These are phyloP conservation scores for Penicillium nordicum DNA, from an alignment of 2,329 filamentous ascomycete species.

Conservation along the genomic window DNA sequence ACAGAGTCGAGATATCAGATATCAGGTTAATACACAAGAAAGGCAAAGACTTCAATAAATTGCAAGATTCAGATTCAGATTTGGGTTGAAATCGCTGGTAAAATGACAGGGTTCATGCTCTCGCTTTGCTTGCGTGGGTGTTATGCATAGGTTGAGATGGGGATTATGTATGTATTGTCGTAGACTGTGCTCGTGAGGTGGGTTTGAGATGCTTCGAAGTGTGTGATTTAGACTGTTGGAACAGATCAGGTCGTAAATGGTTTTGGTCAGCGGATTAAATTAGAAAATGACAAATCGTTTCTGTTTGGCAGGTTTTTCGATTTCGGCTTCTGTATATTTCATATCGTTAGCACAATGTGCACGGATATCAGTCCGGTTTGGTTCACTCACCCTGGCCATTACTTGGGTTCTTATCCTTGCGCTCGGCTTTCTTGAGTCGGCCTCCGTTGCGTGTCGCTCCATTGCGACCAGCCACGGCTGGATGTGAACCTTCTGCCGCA, in stretches of 20 bases:
- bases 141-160: not conserved
- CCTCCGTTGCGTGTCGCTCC: constrained; percentile 6
- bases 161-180: constrained; percentile 6
- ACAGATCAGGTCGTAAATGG: not conserved
- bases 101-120: not conserved
- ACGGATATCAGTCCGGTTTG: not conserved
- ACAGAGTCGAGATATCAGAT: not conserved
- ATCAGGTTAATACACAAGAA: not conserved
- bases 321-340: not conserved
- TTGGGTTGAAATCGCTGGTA: not conserved
- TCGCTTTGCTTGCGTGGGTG: not conserved
- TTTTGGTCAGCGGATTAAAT: not conserved
- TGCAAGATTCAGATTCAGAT: not conserved
- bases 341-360: not conserved
- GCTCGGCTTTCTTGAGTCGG: constrained; percentile 9
- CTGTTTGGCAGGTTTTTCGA: constrained; percentile 19
- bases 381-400: constrained; percentile 11
- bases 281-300: constrained; percentile 27
- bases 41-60: not conserved
- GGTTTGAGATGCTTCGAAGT: not conserved
- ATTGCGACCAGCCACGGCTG: constrained; percentile 21
- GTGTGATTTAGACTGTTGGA: not conserved
- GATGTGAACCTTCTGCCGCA: constrained; percentile 61
- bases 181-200: not conserved
- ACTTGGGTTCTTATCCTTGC: not conserved